Base-by-base conservation (phyloP, 2,329 filamentous ascomycete genomes). In the Verticillium nonalfalfae region DNA sequence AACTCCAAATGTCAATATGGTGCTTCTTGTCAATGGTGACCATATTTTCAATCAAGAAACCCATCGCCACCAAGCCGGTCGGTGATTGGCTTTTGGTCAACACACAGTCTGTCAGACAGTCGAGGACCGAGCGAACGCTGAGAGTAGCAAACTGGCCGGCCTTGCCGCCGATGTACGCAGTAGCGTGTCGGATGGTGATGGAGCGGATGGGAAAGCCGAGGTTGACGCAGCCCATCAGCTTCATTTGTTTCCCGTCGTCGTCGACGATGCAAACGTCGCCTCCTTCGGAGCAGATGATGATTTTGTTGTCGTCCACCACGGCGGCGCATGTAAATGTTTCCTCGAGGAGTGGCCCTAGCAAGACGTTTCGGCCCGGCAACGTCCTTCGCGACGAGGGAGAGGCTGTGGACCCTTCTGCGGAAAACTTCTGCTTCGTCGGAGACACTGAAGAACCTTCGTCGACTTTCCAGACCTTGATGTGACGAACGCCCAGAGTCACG, bases 381-480 rank as follows among this genome's bases (percentile, higher is more conserved):
- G 94, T 89, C 70, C 87, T 89, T 90, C 14, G 89, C 84, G n/a
- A 54, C 1, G 58, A 33, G 64, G 71, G 60, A 70, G 70, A 68
- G 71, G 56, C 56, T 11, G 56, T 45, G 3, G 38, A 35, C 14
- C n/a, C 7, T 67, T 76, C 38, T 71, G 57, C 72, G 21, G 76
- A 71, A 62, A 85, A 82, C 65, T 82, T 85, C 69, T 83, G 74
- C 71, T 91, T 91, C 9, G 82, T 78, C 1, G 90, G 89, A 26
- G 89, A 89, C 5, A 77, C 76, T 18, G 81, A 76, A 52, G 79
- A 61, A 69, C 68, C 76, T 33, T 94, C 91, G 39, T 95, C 90
- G 11, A 95, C 83, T 67, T 89, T 88, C 95, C 95, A 99, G 58
- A 96, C 85, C 75, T 97, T 98, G 73, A 97, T 86, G 76, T 97